These are phyloP conservation scores for Stagonosporopsis rhizophila DNA, from an alignment of 2,329 filamentous ascomycete species.

Conservation along the genomic window DNA sequence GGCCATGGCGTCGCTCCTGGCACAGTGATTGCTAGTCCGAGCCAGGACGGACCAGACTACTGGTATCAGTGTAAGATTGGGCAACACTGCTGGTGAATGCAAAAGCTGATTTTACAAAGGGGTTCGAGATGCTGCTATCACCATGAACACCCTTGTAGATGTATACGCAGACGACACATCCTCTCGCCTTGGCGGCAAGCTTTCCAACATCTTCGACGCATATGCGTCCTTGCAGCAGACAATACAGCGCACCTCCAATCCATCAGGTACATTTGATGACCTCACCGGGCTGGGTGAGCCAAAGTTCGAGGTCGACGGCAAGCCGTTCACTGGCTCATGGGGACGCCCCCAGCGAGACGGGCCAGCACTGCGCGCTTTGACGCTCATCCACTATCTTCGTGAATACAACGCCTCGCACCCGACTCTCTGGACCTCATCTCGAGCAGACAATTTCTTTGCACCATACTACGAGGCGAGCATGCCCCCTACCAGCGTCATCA, in stretches of 20 bases:
- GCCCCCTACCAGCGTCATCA: constrained; percentile 51
- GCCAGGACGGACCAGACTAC: constrained; percentile 51
- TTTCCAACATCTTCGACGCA: constrained; percentile 43
- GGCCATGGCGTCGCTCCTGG: constrained; percentile 47
- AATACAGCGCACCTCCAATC: constrained; percentile 51
- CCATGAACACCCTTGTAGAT: constrained; percentile 51
- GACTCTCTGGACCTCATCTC: constrained; percentile 39
- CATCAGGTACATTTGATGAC: constrained; percentile 46
- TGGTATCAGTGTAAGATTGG: constrained; percentile 52
- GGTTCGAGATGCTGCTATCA: constrained; percentile 55
- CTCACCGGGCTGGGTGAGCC: constrained; percentile 53
- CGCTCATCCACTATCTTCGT: constrained; percentile 52
- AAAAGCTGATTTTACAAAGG: constrained; percentile 32
- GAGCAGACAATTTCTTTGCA: constrained; percentile 39
- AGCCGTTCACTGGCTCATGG: constrained; percentile 50
- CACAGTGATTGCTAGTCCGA: constrained; percentile 54
- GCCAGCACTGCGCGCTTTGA: constrained; percentile 52
- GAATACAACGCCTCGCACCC: constrained; percentile 52
- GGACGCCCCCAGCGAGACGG: constrained; percentile 55
- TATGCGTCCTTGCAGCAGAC: constrained; percentile 45
- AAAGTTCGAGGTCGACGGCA: constrained; percentile 51
- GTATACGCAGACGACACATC: constrained; percentile 46
- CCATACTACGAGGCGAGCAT: constrained; percentile 48
- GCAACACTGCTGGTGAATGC: neutral
- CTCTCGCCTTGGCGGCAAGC: constrained; percentile 32